A percentile compares a stretch with the other conserved stretches of the same genome.
phyloP scores from a whole-genome alignment of 1,284 basidiomycete species.

The Cryptococcus amylolentus region DNA sequence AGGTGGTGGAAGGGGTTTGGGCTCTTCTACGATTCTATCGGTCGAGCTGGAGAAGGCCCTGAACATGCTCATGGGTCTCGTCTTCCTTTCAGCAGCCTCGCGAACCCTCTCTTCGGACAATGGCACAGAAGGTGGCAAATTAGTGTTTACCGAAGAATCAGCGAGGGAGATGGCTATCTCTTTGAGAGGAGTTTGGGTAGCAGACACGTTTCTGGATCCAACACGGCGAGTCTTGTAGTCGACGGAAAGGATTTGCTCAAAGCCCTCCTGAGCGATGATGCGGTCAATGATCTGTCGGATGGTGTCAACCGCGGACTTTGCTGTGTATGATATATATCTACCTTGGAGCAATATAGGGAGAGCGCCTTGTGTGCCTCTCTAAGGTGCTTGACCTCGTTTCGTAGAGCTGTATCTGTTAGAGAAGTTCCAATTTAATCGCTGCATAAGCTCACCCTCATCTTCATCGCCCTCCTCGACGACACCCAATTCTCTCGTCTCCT shows the following conservation, averaged over 20 bases:
- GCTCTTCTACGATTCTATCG: neutral
- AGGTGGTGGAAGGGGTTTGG: neutral
- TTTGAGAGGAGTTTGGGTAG: constrained; percentile 7
- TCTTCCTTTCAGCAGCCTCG: neutral
- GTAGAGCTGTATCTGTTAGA: constrained; percentile 52
- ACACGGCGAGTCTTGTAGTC: constrained; percentile 61
- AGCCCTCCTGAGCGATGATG: constrained; percentile 88
- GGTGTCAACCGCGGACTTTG: neutral
- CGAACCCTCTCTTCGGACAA: neutral
- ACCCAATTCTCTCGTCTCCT: constrained; percentile 43
- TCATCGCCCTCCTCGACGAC: constrained; percentile 31
- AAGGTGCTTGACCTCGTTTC: constrained; percentile 78
- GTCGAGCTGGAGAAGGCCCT: too few relatives aligned
- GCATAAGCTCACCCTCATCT: constrained; percentile 22
- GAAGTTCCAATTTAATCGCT: neutral
- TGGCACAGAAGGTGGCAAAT: neutral
- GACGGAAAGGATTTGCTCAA: constrained; percentile 84
- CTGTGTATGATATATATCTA: constrained; percentile 8
- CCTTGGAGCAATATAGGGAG: constrained; percentile 86
- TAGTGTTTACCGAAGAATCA: neutral
- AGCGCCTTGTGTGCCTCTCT: constrained; percentile 93
- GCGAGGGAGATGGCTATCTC: neutral
- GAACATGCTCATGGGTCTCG: neutral
- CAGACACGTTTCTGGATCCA: neutral
- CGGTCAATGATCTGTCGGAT: constrained; percentile 71